Base-by-base conservation (phyloP, 208 protist species). In the Acanthamoeba royreba region DNA sequence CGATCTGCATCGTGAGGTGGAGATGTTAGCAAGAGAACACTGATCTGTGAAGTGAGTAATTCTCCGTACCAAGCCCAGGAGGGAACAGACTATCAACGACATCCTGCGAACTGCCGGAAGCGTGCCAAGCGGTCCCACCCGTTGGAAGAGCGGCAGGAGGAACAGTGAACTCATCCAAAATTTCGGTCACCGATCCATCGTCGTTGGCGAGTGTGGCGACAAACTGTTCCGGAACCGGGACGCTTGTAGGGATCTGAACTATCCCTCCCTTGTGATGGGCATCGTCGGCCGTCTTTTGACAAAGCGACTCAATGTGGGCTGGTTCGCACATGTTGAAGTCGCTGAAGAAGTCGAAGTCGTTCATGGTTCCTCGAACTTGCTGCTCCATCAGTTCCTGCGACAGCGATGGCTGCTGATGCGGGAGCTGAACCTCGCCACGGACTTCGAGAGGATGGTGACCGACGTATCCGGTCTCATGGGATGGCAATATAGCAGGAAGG, bases 281-380 rank as follows among this genome's bases (percentile, higher is more conserved):
- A 22, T 13, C 22, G 49, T n/a, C 49, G 13, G 13, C 49, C 49
- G 13, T 38, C 66, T 28, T 45, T 13, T 38, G n/a, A 25, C 66
- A 77, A 1, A 77, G 66, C 15, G 66, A 38, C 66, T 77, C 66
- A 11, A 77, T 77, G 5, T 28, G n/a, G 5, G 15, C 66, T 38
- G 66, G 66, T 38, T 77, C 66, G 66, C 66, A 77, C 66, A 77
- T 77, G 7, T 77, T 77, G 66, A 77, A 77, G 66, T 77, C 66
- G 66, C 66, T 77, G 66, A 77, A 77, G 66, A 77, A 43, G 25
- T 77, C 66, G 33, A 77, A 43, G n/a, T 77, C 66, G 33, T 28
- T 28, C 11, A 69, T 9, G 58, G 7, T 28, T 15, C 58, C 66
- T 13, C 66, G n/a, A 13, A 40, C 33, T 38, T 77, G 66, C 31